These are phyloP conservation scores for Saccharomycopsis microspora DNA, from an alignment of 805 yeast species.

Conservation along the genomic window DNA sequence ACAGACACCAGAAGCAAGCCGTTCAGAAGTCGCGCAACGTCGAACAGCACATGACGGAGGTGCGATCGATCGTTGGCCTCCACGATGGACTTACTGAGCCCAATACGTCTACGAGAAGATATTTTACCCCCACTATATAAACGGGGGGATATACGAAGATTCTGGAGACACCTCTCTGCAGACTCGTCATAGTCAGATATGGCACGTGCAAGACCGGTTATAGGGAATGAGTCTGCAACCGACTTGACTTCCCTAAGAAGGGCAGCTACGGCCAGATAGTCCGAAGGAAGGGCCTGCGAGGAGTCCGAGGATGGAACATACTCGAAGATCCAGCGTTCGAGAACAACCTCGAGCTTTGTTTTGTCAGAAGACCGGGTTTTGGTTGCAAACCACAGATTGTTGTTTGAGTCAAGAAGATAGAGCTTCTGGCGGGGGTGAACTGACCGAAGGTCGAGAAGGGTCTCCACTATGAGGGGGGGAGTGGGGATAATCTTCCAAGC, in stretches of 20 bases:
- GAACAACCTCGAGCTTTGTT: conserved; percentile 71
- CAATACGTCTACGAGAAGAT: conserved; percentile 73
- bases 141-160: too few species aligned
- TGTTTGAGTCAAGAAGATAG: conserved; percentile 43
- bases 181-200: too few species aligned
- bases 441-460: conserved; percentile 57
- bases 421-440: conserved; percentile 47
- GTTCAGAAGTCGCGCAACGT: conserved; percentile 61
- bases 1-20: conserved; percentile 71
- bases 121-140: too few species aligned
- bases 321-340: conserved; percentile 90
- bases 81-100: conserved; percentile 60
- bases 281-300: too few species aligned
- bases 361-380: conserved; percentile 29
- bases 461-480: conserved; percentile 82
- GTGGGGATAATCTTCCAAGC: conserved; percentile 20
- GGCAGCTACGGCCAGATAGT: too few species aligned
- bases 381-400: conserved; percentile 43
- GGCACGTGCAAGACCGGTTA: too few species aligned
- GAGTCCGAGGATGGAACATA: conserved; percentile 22
- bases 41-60: conserved; percentile 48
- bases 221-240: too few species aligned
- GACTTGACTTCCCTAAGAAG: too few species aligned
- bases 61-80: conserved; percentile 34
- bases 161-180: too few species aligned